These are phyloP conservation scores for Penicillium riverlandense DNA, from an alignment of 495 filamentous ascomycete species.

Conservation along the genomic window DNA sequence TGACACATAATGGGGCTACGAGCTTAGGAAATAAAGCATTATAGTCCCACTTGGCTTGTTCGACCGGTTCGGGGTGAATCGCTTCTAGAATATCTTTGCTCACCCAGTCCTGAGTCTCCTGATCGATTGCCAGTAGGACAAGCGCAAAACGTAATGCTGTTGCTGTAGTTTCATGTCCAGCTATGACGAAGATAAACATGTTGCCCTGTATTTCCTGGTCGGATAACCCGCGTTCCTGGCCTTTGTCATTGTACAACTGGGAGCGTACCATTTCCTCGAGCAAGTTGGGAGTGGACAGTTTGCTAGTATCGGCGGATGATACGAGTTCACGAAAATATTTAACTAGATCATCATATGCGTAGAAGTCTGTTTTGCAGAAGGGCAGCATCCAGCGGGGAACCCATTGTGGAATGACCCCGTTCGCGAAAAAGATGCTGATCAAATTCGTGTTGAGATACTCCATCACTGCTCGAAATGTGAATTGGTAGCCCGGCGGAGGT, in stretches of 20 bases:
- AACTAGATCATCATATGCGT: slow-evolving; percentile 8
- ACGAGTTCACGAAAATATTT: slow-evolving; percentile 9
- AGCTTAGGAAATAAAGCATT: slow-evolving; percentile 25
- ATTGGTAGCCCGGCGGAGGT: slow-evolving; percentile 10
- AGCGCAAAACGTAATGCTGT: slow-evolving; percentile 35
- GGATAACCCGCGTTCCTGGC: slow-evolving; percentile 14
- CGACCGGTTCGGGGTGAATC: slow-evolving; percentile 13
- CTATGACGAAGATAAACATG: slow-evolving; percentile 41
- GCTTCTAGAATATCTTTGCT: slow-evolving; percentile 25
- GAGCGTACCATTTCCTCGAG: slow-evolving; percentile 14
- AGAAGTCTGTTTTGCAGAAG: slow-evolving; percentile 10
- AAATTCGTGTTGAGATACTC: slow-evolving; percentile 10
- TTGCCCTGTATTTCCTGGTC: slow-evolving; percentile 41
- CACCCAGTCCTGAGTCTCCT: slow-evolving; percentile 34
- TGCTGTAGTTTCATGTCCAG: slow-evolving; percentile 46
- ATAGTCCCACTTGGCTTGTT: slow-evolving; percentile 30
- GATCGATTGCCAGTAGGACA: slow-evolving; percentile 31
- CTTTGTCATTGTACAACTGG: background rate
- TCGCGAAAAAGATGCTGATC: slow-evolving; percentile 3
- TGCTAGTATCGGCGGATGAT: background rate
- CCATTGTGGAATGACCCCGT: slow-evolving; percentile 10
- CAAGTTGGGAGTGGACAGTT: slow-evolving; percentile 8
- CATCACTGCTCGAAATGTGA: slow-evolving; percentile 12
- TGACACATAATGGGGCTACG: slow-evolving; percentile 21
- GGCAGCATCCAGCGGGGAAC: slow-evolving; percentile 7